Base-by-base conservation (phyloP, 805 yeast species). In the Saccharomycopsis sp. region DNA sequence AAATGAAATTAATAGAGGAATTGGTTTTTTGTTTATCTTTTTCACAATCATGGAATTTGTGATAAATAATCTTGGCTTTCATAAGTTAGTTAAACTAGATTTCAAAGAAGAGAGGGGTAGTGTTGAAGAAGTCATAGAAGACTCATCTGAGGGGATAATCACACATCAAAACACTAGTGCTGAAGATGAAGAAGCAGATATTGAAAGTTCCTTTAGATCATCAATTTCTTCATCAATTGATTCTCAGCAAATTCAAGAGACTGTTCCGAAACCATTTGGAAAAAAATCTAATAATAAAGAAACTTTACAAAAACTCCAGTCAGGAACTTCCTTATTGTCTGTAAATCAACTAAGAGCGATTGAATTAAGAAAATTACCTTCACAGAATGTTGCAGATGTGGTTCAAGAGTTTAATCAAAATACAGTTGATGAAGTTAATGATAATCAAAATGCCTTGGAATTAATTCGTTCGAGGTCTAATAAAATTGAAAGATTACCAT, bases 1-100 rank as follows among this genome's bases (percentile, higher is more conserved):
- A 12, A 70, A 57, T 3, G 76, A 81, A 46, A 82, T 83, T 28
- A 68, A 73, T 39, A 68, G 70, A 50, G 96, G 96, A 19, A 79
- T 81, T 19, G 92, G 95, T 1, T 84, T 80, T 57, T 78, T 82
- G 19, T 79, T 87, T 51, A 77, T 87, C 21, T 81, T 79, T 49
- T 64, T 79, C 36, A 79, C 84, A 2, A 66, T 79, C 2, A 83
- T 79, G 54, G 67, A 76, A 25, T 64, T 83, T 33, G 59, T 70
- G 51, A 75, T 81, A 58, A 84, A 84, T 69, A 79, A 81, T 51
- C 60, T 81, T 34, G 95, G 95, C 1, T 69, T 81, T 37, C 79
- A 77, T 57, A 67, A 75, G 44, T 58, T 87, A 37, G 65, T 86
- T n/a, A 79, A 76, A 32, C 61, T 74, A 55, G 96, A 87, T 56